Base-by-base conservation (phyloP, 2,329 filamentous ascomycete species). In the Clonostachys rhizophaga region DNA sequence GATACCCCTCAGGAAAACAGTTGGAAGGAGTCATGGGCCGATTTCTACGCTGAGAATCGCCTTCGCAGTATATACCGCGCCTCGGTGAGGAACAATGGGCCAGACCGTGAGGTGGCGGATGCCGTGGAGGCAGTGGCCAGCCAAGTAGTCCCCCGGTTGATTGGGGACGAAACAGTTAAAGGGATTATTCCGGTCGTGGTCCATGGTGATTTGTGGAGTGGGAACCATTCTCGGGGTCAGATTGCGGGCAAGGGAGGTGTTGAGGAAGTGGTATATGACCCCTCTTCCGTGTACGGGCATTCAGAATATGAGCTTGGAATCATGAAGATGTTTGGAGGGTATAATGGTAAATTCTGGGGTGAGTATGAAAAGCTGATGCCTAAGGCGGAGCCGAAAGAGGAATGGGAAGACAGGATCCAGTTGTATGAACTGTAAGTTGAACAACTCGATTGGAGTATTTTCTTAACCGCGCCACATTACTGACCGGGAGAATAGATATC, bases 131-230 rank as follows among this genome's bases (percentile, higher is more conserved):
- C 65, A 41, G 84, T 84, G 0, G 84, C 81, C 0, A 57, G 61
- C 0, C 65, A 66, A 8, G 86, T 96, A 0, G 88, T 96, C 2
- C 89, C 90, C 1, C 70, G 85, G 2, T 67, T 96, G n/a, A 69
- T 96, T 12, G 82, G 84, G 0, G 83, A 89, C 45, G 74, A 69
- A 0, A 81, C 84, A 59, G 64, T 95, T 11, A 69, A 79, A 43
- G 78, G 75, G 0, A 18, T n/a, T 18, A 75, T 94, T 24, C 90
- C 91, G 0, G 91, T 94, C 1, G 79, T 95, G 6, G 74, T 96
- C 1, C 92, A 97, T 60, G 92, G 92, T 1, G 91, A 96, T 68
- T 66, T 96, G n/a, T 96, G 92, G 92, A 87, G 83, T 53, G 92
- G 92, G 1, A 96, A 96, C 64, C 82, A 87, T 44, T 81, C 82